These are phyloP conservation scores for Starmera stellimalicola DNA, from an alignment of 1,139 yeast genomes.

Conservation along the genomic window DNA sequence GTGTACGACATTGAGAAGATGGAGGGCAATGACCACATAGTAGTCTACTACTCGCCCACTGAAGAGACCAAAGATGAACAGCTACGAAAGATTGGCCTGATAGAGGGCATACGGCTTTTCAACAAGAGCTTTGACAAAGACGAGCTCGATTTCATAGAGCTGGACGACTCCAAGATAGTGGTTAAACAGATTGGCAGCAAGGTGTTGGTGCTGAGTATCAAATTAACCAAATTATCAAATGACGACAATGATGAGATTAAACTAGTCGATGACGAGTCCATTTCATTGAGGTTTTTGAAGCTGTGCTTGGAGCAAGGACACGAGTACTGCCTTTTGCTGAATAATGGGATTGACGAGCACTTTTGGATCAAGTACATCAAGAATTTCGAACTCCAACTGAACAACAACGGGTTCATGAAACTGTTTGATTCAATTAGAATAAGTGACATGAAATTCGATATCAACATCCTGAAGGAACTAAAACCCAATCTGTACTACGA, in stretches of 20 bases:
- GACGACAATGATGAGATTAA: conserved; percentile 6
- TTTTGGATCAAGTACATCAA: conserved; percentile 17
- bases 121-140: conserved; percentile 10
- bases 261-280: not conserved
- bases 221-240: conserved; percentile 6
- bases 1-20: not conserved
- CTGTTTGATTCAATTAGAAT: conserved; percentile 3
- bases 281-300: not conserved
- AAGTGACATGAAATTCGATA: conserved; percentile 5
- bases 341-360: conserved; percentile 2
- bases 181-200: conserved; percentile 16
- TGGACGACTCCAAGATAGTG: conserved; percentile 19
- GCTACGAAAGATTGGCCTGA: conserved; percentile 25
- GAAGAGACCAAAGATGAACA: conserved; percentile 17
- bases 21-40: not conserved
- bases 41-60: not conserved
- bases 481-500: conserved; percentile 4
- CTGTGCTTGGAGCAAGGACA: not conserved
- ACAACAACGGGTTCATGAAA: conserved; percentile 15
- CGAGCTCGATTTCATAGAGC: conserved; percentile 18
- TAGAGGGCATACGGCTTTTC: conserved; percentile 27
- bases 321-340: conserved; percentile 11
- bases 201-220: conserved; percentile 8
- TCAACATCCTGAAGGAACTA: conserved; percentile 10
- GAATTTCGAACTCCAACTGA: conserved; percentile 8